Evolutionary conservation across 23 red algal genomes (phyloP).

Genomic region (Gracilaria vermiculophylla): DNA sequence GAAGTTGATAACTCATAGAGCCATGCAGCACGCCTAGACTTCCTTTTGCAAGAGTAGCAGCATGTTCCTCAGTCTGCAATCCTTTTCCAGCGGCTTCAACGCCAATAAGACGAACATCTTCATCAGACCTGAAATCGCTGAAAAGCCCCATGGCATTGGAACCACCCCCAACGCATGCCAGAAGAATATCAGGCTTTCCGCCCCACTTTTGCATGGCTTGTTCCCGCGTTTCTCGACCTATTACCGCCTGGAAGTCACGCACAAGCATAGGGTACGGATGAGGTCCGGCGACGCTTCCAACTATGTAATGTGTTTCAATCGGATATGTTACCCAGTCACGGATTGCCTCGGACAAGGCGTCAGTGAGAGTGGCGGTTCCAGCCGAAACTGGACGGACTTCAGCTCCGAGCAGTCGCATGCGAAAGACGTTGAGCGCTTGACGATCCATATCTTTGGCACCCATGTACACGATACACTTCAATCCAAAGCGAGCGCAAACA

Average conservation of each 20-base stretch:
- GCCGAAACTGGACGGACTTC: slow-evolving; percentile 85
- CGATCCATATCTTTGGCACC: slow-evolving; percentile 98
- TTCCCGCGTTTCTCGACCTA: slow-evolving; percentile 81
- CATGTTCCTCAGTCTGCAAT: slow-evolving; percentile 73
- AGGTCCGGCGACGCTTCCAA: slow-evolving; percentile 94
- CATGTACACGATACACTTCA: slow-evolving; percentile 98
- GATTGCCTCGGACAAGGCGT: slow-evolving; percentile 97
- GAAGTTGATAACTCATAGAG: slow-evolving; percentile 95
- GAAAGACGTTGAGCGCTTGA: slow-evolving; percentile 97
- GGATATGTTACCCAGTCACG: slow-evolving; percentile 99
- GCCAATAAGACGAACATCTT: slow-evolving; percentile 84
- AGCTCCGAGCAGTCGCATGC: slow-evolving; percentile 95
- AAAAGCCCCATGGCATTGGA: slow-evolving; percentile 99
- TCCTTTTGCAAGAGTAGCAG: slow-evolving; percentile 92
- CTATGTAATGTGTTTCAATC: slow-evolving; percentile 96
- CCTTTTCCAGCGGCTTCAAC: slow-evolving; percentile 97
- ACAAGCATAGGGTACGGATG: slow-evolving; percentile 99
- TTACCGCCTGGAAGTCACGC: slow-evolving; percentile 90
- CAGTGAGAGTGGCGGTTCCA: slow-evolving; percentile 87
- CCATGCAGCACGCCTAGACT: slow-evolving; percentile 92
- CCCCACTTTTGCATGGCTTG: slow-evolving; percentile 86
- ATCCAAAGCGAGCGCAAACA: slow-evolving; percentile 99
- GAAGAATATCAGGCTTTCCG: slow-evolving; percentile 82
- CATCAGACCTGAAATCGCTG: slow-evolving; percentile 81
- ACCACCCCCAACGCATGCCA: slow-evolving; percentile 99